phyloP scores from a whole-genome alignment of 306 rosid species.

The Glycine soja region DNA sequence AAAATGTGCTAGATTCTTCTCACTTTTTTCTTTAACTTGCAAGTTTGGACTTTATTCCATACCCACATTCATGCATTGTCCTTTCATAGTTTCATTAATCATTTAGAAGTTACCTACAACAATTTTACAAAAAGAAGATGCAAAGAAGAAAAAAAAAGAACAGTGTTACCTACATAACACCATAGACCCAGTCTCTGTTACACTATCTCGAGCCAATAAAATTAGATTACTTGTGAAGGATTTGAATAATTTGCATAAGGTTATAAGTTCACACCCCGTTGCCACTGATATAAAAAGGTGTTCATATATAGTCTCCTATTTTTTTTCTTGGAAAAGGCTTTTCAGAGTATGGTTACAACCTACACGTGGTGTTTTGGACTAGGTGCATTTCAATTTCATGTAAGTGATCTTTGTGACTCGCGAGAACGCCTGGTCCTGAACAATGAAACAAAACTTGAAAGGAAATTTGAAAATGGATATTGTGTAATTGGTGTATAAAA shows the following conservation, averaged over 20 bases:
- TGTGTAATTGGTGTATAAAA: constrained; percentile 1
- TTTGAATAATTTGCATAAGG: not conserved
- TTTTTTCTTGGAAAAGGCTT: not conserved
- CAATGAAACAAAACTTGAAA: not conserved
- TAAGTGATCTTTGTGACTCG: not conserved
- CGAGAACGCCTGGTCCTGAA: constrained; percentile 9
- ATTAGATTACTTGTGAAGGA: not conserved
- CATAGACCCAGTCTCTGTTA: not conserved
- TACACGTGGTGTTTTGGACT: not conserved
- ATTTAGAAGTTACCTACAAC: not conserved
- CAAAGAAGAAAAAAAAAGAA: not conserved
- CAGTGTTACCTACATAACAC: not conserved
- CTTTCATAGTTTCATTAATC: not conserved
- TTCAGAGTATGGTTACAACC: not conserved
- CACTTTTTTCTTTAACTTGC: constrained; percentile 13
- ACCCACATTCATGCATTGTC: constrained; percentile 5
- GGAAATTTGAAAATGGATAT: not conserved
- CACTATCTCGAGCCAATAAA: constrained; percentile 5
- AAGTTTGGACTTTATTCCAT: constrained; percentile 23
- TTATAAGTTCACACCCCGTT: not conserved
- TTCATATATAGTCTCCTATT: not conserved
- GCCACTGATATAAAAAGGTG: not conserved
- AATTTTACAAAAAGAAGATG: not conserved
- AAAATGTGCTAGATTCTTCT: constrained; percentile 36
- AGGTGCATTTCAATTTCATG: not conserved